Evolutionary conservation across 179 eudicot genomes (phyloP), one percentile per base, ranked within the genome.

Genomic region (Sideroxylon spinosum): DNA sequence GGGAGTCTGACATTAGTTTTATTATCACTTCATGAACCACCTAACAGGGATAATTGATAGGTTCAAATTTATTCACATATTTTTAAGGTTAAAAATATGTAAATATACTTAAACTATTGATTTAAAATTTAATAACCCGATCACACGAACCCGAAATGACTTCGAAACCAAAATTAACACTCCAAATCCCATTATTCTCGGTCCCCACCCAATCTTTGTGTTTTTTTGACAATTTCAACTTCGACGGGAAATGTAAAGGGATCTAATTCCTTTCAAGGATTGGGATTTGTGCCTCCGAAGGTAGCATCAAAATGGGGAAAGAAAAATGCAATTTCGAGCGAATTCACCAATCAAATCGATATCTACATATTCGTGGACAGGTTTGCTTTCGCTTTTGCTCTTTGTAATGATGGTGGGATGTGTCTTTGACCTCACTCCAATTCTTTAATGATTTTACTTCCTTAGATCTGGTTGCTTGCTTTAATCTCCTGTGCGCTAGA

Each of bases 391-490:
- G 13, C 63, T 59, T 59, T 59, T 59, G 63, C 32, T 25, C 14
- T 22, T 63, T 63, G 68, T 4, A 63, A 22, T 50, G 55, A 12
- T 0, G 16, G 68, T 9, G 11, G 22, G 26, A 63, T 63, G 67
- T 10, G 44, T 6, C 68, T 63, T 63, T 63, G 68, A 26, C 16
- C 68, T 25, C 68, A 63, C 68, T 63, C 44, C 68, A 63, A 63
- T 11, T 5, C 16, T 25, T 63, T 37, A n/a, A 55, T 55, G 60
- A 55, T 55, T 55, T 6, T 19, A 9, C 10, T 55, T 16, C 60
- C 17, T 4, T 6, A 1, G 6, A 3, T 13, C 16, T 55, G 60
- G 6, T 55, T 55, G 60, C 3, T 55, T 55, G 60, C 60, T 14
- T 14, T 13, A 16, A 55, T 2, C 60, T 55, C 68, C 46, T 11